Evolutionary conservation across 2,329 filamentous ascomycete species (phyloP).

Genomic region (Parastagonospora avenae): DNA sequence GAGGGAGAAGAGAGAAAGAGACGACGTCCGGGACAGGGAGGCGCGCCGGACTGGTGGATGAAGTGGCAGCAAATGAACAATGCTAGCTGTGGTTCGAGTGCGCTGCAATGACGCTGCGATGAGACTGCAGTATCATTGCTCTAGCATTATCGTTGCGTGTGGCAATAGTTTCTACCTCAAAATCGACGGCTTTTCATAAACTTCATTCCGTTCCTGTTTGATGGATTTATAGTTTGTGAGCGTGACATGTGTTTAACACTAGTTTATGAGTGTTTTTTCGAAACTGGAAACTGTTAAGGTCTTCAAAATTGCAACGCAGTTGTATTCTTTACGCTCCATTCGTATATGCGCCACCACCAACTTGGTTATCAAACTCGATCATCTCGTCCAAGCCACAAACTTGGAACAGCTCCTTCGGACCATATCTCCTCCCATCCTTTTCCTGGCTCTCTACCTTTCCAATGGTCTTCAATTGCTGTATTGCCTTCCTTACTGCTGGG

Average conservation of each 20-base stretch:
- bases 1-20: slow-evolving; percentile 1
- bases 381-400: slow-evolving; percentile 59
- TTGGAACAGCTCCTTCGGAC: slow-evolving; percentile 57
- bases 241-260: too few species aligned
- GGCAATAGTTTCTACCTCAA: too few species aligned
- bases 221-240: too few species aligned
- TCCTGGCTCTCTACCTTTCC: slow-evolving; percentile 42
- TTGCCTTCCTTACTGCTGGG: slow-evolving; percentile 36
- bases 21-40: not conserved
- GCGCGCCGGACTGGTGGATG: not conserved
- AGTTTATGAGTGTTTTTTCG: too few species aligned
- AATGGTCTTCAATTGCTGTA: slow-evolving; percentile 31
- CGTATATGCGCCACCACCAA: slow-evolving; percentile 4
- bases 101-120: too few species aligned
- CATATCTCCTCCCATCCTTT: slow-evolving; percentile 51
- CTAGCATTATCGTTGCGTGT: too few species aligned
- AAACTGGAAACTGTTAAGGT: too few species aligned
- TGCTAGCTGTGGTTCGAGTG: too few species aligned
- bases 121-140: too few species aligned
- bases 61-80: too few species aligned
- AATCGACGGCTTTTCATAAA: too few species aligned
- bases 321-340: not conserved
- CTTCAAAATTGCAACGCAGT: not conserved
- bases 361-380: slow-evolving; percentile 54
- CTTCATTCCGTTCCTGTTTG: too few species aligned